Base-by-base conservation (phyloP, 371 early-diverging fungal genomes). In the Nosema granulosis region DNA sequence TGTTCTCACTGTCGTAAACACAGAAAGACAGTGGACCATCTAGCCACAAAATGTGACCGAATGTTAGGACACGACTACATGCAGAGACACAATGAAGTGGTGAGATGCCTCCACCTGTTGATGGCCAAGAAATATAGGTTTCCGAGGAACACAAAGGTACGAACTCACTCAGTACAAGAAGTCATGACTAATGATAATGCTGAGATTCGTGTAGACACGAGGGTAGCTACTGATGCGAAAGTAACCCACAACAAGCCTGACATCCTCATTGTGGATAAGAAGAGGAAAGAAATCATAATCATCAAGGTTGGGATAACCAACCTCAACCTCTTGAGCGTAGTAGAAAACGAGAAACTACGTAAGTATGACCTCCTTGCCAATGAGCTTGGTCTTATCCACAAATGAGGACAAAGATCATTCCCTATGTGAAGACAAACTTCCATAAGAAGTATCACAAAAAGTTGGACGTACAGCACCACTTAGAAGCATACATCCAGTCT, bases 351-450 rank as follows among this genome's bases (percentile, higher is more conserved):
- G 4, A 22, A 54, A 18, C 22, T 54, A 3, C 3, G 22, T 11
- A 3, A 18, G 6, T 73, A 73, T 50, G 72, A 12, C 24, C 4
- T 66, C 12, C 32, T 73, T 13, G 74, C 74, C 22, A 67, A 35
- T 66, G 61, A 73, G 31, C 50, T 73, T n/a, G n/a, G n/a, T n/a
- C n/a, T n/a, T n/a, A n/a, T n/a, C n/a, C n/a, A n/a, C n/a, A n/a
- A n/a, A n/a, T n/a, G n/a, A n/a, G n/a, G n/a, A n/a, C n/a, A n/a
- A n/a, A n/a, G n/a, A n/a, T n/a, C n/a, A n/a, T n/a, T n/a, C n/a
- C n/a, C n/a, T n/a, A n/a, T n/a, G n/a, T n/a, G n/a, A n/a, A n/a
- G n/a, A n/a, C n/a, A n/a, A n/a, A n/a, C n/a, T n/a, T n/a, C n/a
- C n/a, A n/a, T n/a, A n/a, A n/a, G n/a, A n/a, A n/a, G n/a, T n/a